Conservation (phyloP, 1,284 basidiomycete genomes). For the Violaceomyces palustris region DNA sequence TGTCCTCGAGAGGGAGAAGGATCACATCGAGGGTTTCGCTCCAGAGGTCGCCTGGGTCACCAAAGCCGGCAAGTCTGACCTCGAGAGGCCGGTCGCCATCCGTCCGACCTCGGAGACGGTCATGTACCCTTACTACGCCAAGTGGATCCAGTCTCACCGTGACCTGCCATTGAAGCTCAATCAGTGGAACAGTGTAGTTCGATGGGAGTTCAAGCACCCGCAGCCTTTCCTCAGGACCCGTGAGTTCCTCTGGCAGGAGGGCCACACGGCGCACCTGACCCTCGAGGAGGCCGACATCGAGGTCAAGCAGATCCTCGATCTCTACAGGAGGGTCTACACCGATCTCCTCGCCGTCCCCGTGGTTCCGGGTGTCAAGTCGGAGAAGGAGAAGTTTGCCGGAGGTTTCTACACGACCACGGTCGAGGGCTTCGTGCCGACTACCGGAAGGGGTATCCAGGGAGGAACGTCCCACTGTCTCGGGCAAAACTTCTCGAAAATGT, state of each 20-base stretch:
- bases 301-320: constrained; percentile 87
- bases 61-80: constrained; percentile 81
- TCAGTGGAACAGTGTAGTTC: constrained; percentile 98
- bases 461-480: constrained; percentile 97
- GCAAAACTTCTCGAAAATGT: constrained; percentile 99
- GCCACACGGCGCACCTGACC: constrained; percentile 90
- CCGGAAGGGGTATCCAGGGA: constrained; percentile 94
- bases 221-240: constrained; percentile 96
- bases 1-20: constrained; percentile 92
- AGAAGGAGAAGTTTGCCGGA: constrained; percentile 99
- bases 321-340: constrained; percentile 94
- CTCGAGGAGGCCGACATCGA: constrained; percentile 84
- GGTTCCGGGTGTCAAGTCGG: constrained; percentile 92
- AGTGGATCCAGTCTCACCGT: constrained; percentile 97
- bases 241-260: constrained; percentile 99
- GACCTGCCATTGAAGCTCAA: constrained; percentile 96
- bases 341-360: constrained; percentile 96
- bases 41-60: constrained; percentile 99
- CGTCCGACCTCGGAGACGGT: constrained; percentile 96
- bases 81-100: constrained; percentile 96
- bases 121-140: constrained; percentile 95
- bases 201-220: constrained; percentile 99
- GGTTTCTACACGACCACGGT: constrained; percentile 97
- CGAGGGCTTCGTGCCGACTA: constrained; percentile 95
- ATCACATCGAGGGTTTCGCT: constrained; percentile 99